Evolutionary conservation across 202 grass and related monocot species (phyloP), one percentile per base, ranked within the genome.

Genomic region (Digitaria exilis): DNA sequence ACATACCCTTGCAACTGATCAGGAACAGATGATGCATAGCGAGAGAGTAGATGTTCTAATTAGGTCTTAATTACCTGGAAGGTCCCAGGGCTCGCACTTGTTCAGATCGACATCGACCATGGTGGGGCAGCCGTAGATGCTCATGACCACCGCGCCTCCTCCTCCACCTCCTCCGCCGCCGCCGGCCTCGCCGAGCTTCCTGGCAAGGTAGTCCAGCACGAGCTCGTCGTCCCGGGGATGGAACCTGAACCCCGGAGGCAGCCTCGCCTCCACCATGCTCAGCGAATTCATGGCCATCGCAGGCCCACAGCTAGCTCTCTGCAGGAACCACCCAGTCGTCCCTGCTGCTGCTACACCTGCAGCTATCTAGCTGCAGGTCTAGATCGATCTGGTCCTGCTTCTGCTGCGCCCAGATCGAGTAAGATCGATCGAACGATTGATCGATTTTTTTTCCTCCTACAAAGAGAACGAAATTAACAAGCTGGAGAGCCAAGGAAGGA

Each of bases 61-160:
- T n/a, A 76, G 46, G 80, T 44, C 91, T 90, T n/a, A n/a, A n/a
- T n/a, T 76, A 97, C 94, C 94, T 12, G 94, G 91, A 81, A 97
- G 94, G 15, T 97, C 91, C 94, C 94, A 97, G 2, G 94, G 94
- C 66, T 97, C 94, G 74, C 84, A 70, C 89, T 92, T 87, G 86
- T 97, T 97, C 46, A 97, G 89, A 45, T 95, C 92, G 60, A 97
- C 94, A 80, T 96, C 94, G 28, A 96, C 76, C 77, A 96, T 82
- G 41, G 73, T 73, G 17, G 90, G 87, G 69, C 84, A 91, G 81
- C 88, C 94, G 62, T 93, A 93, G 55, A 93, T 77, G 62, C 66
- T 85, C 7, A 43, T 63, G 37, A 9, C n/a, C 17, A 16, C 18
- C 5, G 9, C 2, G 26, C 69, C 69, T 13, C 65, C 58, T 18